These are phyloP conservation scores for Udeniomyces megalosporus DNA, from an alignment of 768 basidiomycete species.

Conservation along the genomic window DNA sequence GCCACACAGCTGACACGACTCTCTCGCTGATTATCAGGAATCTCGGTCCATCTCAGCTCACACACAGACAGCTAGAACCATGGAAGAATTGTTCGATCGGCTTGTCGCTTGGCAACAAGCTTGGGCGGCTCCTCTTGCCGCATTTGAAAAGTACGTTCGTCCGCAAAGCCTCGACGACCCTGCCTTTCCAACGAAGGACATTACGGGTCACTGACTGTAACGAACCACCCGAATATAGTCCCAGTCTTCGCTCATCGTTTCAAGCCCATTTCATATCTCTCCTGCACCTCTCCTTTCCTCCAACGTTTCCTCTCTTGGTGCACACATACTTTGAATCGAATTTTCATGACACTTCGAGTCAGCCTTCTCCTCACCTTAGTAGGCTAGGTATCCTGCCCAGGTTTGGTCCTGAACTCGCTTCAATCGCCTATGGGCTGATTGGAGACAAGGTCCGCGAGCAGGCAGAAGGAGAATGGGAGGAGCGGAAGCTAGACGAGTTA, in stretches of 20 bases:
- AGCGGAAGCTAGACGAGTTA: constrained; percentile 32
- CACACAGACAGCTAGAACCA: constrained; percentile 36
- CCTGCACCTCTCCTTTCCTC: constrained; percentile 53
- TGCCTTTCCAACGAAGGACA: too few relatives aligned
- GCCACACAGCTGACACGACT: background rate
- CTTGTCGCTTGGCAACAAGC: constrained; percentile 55
- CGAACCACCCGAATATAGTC: too few relatives aligned
- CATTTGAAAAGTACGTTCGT: constrained; percentile 13
- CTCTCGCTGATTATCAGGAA: background rate
- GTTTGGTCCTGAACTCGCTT: constrained; percentile 65
- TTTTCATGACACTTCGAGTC: background rate
- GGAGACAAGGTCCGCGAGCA: constrained; percentile 51
- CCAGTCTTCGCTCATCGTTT: constrained; percentile 11
- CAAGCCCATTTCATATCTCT: constrained; percentile 48
- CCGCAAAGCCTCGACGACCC: too few relatives aligned
- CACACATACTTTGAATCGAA: constrained; percentile 32
- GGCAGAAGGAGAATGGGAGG: constrained; percentile 43
- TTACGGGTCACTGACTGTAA: too few relatives aligned
- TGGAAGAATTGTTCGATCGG: constrained; percentile 43
- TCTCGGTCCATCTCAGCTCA: constrained; percentile 28
- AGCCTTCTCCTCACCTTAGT: constrained; percentile 48
- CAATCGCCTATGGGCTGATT: constrained; percentile 73
- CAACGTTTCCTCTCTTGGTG: constrained; percentile 50
- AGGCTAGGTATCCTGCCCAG: constrained; percentile 60
- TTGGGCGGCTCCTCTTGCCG: constrained; percentile 36